Conservation (phyloP, 345 rosid genomes). For the Clarkia xantiana region DNA sequence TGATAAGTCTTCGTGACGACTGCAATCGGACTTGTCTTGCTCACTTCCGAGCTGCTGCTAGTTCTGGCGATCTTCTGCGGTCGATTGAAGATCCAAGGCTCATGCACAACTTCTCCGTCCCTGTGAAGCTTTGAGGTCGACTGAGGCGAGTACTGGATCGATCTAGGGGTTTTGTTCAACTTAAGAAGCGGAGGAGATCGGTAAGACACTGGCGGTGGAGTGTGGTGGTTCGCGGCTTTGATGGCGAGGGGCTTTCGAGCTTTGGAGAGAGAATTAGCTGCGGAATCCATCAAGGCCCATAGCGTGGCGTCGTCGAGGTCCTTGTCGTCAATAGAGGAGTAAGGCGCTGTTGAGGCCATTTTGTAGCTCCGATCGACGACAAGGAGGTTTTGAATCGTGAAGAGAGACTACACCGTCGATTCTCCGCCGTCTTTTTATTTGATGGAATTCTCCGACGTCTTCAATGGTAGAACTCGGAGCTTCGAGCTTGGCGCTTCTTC, state of each 20-base stretch:
- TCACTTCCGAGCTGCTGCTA: conserved; percentile 25
- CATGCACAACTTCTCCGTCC: conserved; percentile 15
- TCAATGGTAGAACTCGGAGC: too few relatives aligned
- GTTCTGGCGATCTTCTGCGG: conserved; percentile 44
- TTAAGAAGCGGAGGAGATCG: conserved; percentile 26
- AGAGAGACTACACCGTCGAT: not conserved
- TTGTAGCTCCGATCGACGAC: not conserved
- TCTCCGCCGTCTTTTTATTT: too few relatives aligned
- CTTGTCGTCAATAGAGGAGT: conserved; percentile 33
- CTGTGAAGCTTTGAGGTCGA: conserved; percentile 10
- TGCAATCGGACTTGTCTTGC: conserved; percentile 41
- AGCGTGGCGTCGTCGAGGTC: conserved; percentile 87
- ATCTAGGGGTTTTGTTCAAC: conserved; percentile 18
- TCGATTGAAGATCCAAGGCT: conserved; percentile 13
- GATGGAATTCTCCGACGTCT: too few relatives aligned
- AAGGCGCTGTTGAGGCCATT: not conserved
- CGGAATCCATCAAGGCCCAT: conserved; percentile 91
- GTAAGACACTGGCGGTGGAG: conserved; percentile 36
- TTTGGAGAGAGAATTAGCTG: conserved; percentile 56
- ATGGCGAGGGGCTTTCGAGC: conserved; percentile 42
- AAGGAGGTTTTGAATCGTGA: not conserved
- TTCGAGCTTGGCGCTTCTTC: too few relatives aligned
- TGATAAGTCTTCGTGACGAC: conserved; percentile 28
- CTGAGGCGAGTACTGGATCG: conserved; percentile 15
- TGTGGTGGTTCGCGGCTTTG: conserved; percentile 37